These are phyloP conservation scores for Kodamaea nitidulidarum DNA, from an alignment of 805 yeast genomes.

Conservation along the genomic window DNA sequence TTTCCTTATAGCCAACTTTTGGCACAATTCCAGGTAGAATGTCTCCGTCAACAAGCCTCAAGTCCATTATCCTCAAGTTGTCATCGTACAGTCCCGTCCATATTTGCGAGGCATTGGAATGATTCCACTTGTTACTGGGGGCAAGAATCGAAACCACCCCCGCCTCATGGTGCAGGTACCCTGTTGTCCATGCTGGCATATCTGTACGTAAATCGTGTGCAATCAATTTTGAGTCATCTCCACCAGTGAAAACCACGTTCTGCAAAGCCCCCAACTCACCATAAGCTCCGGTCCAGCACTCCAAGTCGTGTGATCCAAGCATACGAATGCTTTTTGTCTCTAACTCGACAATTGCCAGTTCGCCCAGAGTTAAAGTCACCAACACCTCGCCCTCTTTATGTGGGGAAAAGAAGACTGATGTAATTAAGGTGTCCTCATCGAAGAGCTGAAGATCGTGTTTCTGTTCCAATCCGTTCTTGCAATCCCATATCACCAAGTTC, in stretches of 20 bases:
- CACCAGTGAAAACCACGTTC: conserved; percentile 75
- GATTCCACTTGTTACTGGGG: conserved; percentile 40
- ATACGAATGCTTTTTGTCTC: conserved; percentile 20
- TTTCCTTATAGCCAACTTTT: conserved; percentile 35
- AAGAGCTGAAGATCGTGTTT: conserved; percentile 37
- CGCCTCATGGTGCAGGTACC: conserved; percentile 70
- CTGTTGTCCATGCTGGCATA: conserved; percentile 33
- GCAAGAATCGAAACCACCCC: conserved; percentile 83
- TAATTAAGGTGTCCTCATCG: conserved; percentile 49
- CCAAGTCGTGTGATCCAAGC: conserved; percentile 54
- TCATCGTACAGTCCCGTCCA: conserved; percentile 96
- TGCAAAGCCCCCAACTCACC: conserved; percentile 51
- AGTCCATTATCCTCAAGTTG: conserved; percentile 60
- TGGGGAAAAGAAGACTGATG: conserved; percentile 62
- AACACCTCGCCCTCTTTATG: conserved; percentile 32
- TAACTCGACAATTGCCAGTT: conserved; percentile 42
- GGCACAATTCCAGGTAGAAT: conserved; percentile 51
- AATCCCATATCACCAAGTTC: conserved; percentile 58
- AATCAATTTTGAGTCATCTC: conserved; percentile 76
- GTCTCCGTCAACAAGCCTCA: conserved; percentile 45
- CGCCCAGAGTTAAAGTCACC: conserved; percentile 69
- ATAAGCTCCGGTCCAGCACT: conserved; percentile 86
- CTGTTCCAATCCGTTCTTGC: conserved; percentile 10
- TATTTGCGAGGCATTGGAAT: conserved; percentile 41
- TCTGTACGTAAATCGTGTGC: conserved; percentile 64